A percentile compares a stretch with the other conserved stretches of the same genome.
Evolutionary conservation across 768 basidiomycete genomes (phyloP).

Genomic region (Suillus sp.): DNA sequence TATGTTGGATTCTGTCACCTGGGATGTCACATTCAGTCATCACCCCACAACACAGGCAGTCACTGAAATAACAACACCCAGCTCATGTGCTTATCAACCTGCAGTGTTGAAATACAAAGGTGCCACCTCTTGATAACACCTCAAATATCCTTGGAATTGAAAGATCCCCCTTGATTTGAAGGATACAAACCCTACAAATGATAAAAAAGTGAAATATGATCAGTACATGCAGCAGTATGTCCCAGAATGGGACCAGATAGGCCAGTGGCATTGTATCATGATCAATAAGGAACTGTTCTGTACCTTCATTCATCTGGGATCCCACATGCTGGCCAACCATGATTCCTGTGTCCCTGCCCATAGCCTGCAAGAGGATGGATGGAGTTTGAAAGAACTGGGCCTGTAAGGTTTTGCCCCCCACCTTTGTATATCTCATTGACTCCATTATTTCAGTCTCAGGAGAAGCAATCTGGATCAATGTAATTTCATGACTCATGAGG

Average conservation of each 20-base stretch:
- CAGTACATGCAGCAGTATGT: neutral
- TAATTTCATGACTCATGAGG: neutral
- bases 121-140: no score
- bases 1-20: neutral
- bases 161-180: no score
- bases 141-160: neutral
- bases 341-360: neutral
- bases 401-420: neutral
- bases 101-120: neutral
- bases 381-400: neutral
- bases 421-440: neutral
- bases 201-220: neutral
- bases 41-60: neutral
- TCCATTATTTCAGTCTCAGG: neutral
- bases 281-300: neutral
- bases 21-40: neutral
- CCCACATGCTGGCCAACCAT: neutral
- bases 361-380: neutral
- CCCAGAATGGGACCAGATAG: neutral
- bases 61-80: neutral
- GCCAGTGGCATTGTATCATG: neutral
- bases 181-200: no score
- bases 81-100: no score
- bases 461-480: neutral
- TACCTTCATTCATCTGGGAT: neutral